A percentile compares a stretch with the other conserved stretches of the same genome.
Conservation (phyloP, 495 filamentous ascomycete genomes). For the Neurospora sp. region DNA sequence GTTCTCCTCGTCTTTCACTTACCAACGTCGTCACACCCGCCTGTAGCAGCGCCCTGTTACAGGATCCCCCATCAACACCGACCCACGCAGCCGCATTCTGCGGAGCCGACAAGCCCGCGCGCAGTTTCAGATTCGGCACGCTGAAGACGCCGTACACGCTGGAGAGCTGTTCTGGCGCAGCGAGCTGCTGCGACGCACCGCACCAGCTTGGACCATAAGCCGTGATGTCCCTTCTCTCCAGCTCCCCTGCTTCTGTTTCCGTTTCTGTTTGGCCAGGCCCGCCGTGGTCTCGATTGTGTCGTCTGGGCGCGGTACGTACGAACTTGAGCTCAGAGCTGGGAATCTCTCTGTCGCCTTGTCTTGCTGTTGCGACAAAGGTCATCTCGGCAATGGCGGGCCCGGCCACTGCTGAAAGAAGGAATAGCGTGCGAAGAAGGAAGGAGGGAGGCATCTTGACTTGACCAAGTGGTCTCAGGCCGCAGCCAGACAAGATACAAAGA, state of each 20-base stretch:
- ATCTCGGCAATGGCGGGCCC: conserved; percentile 9
- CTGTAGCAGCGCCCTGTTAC: conserved; percentile 15
- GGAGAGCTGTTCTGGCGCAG: conserved; percentile 6
- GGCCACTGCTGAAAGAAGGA: conserved; percentile 4
- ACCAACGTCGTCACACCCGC: conserved; percentile 22
- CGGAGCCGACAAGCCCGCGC: conserved; percentile 8
- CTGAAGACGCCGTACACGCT: conserved; percentile 18
- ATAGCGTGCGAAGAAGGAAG: conserved; percentile 4
- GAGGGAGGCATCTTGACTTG: conserved; percentile 4
- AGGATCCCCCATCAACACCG: conserved; percentile 23
- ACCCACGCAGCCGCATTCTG: conserved; percentile 21
- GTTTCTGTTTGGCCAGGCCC: neutral
- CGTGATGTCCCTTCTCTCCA: conserved; percentile 6
- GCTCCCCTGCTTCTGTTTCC: neutral
- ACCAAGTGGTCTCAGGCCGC: neutral
- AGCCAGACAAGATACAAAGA: neutral
- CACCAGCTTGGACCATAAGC: conserved; percentile 24
- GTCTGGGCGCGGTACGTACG: conserved; percentile 7
- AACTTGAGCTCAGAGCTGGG: conserved; percentile 8
- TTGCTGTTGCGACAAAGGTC: conserved; percentile 12
- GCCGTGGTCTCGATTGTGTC: conserved; percentile 8
- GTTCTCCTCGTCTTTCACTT: neutral
- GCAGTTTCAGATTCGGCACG: conserved; percentile 14
- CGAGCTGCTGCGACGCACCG: conserved; percentile 17
- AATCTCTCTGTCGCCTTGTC: conserved; percentile 5